phyloP scores from a whole-genome alignment of 2,329 filamentous ascomycete species.

The Cladosporium austrohemisphaericum region DNA sequence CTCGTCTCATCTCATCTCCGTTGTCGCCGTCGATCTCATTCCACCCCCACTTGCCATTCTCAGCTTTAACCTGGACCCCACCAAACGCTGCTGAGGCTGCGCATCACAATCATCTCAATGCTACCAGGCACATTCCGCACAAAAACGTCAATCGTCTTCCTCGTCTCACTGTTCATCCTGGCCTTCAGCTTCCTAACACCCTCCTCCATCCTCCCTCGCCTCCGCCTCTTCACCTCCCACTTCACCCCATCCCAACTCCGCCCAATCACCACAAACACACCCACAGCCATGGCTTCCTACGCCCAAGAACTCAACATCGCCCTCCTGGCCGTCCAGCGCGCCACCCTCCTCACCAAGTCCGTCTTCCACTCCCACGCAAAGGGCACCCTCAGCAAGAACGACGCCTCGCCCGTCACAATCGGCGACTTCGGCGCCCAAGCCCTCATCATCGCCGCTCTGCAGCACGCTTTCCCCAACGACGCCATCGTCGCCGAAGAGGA shows the following conservation, averaged over 20 bases:
- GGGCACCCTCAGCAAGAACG: conserved; percentile 88
- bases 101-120: no score
- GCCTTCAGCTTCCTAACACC: conserved; percentile 39
- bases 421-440: conserved; percentile 98
- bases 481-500: conserved; percentile 96
- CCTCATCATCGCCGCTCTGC: conserved; percentile 86
- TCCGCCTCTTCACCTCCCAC: conserved; percentile 38
- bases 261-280: conserved; percentile 17
- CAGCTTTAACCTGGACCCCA: no score
- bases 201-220: conserved; percentile 38
- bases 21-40: no score
- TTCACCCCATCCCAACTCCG: conserved; percentile 14
- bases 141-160: conserved; percentile 7
- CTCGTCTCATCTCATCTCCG: no score
- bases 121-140: neutral
- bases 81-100: no score
- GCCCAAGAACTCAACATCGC: conserved; percentile 76
- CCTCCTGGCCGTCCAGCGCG: conserved; percentile 83
- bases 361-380: conserved; percentile 88
- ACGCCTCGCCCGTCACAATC: conserved; percentile 94
- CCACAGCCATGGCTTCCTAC: conserved; percentile 50
- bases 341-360: conserved; percentile 68
- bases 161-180: conserved; percentile 36
- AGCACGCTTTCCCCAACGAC: conserved; percentile 83
- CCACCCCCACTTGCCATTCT: no score